phyloP scores from a whole-genome alignment of 164 flowering plant genomes.

The Stephania cephalantha region DNA sequence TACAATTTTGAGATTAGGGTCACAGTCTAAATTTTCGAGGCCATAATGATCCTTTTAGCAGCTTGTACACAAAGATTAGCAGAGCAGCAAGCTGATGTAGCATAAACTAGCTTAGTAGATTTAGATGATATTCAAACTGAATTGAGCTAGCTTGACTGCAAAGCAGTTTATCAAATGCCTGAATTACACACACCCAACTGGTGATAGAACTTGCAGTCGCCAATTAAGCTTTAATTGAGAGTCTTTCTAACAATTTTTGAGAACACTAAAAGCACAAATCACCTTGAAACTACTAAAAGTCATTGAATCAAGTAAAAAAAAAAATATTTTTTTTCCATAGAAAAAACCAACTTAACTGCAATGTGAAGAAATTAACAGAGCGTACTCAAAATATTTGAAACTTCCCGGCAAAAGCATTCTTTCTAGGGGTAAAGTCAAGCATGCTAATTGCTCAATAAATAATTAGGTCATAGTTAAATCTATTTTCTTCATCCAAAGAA shows the following conservation, averaged over 20 bases:
- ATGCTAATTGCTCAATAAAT: neutral
- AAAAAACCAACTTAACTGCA: neutral
- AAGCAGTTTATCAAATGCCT: neutral
- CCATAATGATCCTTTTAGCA: neutral
- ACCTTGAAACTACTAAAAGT: neutral
- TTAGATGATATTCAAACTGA: neutral
- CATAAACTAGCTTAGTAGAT: neutral
- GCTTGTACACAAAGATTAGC: neutral
- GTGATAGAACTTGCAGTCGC: neutral
- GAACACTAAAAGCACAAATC: neutral
- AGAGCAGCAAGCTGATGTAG: neutral
- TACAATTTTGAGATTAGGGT: neutral
- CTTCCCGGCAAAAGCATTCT: neutral
- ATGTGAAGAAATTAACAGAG: too few species aligned
- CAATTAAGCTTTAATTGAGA: neutral
- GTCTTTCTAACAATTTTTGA: neutral
- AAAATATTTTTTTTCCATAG: neutral
- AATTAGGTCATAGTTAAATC: neutral
- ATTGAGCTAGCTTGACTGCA: neutral
- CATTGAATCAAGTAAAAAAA: neutral
- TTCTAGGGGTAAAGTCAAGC: neutral
- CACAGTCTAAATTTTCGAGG: neutral
- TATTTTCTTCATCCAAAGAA: neutral
- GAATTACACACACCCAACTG: neutral
- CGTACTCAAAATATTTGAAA: neutral